Conservation (phyloP, 2,329 filamentous ascomycete species). For the Fusarium mangiferae region DNA sequence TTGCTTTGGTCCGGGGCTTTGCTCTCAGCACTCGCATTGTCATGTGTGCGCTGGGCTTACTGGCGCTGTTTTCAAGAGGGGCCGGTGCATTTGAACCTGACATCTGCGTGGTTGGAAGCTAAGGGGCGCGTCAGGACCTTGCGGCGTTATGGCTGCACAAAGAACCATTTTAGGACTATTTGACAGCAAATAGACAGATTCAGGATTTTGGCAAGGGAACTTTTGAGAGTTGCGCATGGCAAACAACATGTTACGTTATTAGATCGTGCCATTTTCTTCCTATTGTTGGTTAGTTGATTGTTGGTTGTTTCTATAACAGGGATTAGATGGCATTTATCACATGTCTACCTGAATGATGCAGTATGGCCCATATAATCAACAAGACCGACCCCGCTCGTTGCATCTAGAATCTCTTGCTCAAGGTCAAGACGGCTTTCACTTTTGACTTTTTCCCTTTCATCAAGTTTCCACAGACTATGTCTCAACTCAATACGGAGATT, state of each 20-base stretch:
- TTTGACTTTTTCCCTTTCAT: neutral
- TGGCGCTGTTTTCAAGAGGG: neutral
- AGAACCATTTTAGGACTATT: accelerated
- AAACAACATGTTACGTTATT: neutral
- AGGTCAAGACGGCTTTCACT: accelerated
- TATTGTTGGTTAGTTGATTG: neutral
- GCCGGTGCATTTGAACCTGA: neutral
- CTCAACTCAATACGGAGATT: neutral
- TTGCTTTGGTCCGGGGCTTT: neutral
- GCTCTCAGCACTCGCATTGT: neutral
- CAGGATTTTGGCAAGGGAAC: neutral
- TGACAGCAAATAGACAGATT: accelerated
- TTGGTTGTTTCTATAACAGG: neutral
- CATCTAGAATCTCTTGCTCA: neutral
- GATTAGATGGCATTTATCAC: neutral
- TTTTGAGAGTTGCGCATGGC: neutral
- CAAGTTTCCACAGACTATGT: neutral
- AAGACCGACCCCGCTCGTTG: neutral
- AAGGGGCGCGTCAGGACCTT: accelerated
- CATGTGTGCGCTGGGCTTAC: neutral
- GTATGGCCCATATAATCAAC: neutral
- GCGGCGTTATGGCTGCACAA: neutral
- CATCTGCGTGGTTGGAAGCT: neutral
- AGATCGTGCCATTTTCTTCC: neutral
- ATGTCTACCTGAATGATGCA: neutral